Evolutionary conservation across 768 basidiomycete genomes (phyloP).

Genomic region (Heimioporus sp.): DNA sequence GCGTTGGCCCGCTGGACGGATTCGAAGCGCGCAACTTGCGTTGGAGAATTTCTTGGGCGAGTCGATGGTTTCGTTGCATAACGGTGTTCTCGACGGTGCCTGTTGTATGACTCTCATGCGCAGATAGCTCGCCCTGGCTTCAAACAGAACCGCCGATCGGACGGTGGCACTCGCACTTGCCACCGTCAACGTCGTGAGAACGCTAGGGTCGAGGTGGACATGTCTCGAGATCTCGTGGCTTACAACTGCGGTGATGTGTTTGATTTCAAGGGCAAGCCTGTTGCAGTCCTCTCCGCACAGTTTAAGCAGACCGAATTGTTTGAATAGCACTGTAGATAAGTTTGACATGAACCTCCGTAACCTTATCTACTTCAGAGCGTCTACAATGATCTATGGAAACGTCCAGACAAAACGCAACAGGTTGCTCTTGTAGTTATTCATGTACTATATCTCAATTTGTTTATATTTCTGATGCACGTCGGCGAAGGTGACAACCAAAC

Average conservation of each 20-base stretch:
- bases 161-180: slow-evolving; percentile 36
- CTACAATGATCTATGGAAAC: no score
- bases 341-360: no score
- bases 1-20: slow-evolving; percentile 44
- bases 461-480: no score
- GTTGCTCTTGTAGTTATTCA: no score
- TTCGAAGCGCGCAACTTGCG: slow-evolving; percentile 34
- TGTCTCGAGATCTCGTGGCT: slow-evolving; percentile 38
- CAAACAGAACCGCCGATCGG: slow-evolving; percentile 35
- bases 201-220: slow-evolving; percentile 34
- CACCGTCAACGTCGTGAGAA: slow-evolving; percentile 41
- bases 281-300: slow-evolving; percentile 34
- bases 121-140: slow-evolving; percentile 35
- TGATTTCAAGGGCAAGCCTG: slow-evolving; percentile 38
- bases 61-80: background rate
- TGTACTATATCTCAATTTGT: no score
- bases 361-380: no score
- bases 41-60: slow-evolving; percentile 39
- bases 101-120: no score
- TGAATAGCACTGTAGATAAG: slow-evolving; percentile 1
- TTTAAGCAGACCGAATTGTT: slow-evolving; percentile 20
- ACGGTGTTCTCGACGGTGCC: no score
- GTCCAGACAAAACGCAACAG: no score
- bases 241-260: slow-evolving; percentile 36
- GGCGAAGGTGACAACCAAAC: no score